Evolutionary conservation across 345 rosid genomes (phyloP).

Genomic region (Aquilaria sinensis): DNA sequence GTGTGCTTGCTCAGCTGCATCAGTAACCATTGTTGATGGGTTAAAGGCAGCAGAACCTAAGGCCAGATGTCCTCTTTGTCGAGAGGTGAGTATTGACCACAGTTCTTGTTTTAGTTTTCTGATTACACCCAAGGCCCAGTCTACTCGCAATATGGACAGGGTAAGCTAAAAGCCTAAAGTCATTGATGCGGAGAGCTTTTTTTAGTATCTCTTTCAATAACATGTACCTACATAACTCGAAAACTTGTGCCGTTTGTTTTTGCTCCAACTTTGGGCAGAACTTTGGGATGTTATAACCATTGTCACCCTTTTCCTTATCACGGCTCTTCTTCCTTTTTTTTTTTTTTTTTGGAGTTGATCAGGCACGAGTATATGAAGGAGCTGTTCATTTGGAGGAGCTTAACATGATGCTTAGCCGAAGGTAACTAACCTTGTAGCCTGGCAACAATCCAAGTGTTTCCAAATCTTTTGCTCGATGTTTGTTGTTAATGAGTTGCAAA

Average conservation of each 20-base stretch:
- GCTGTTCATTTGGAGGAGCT: constrained; percentile 85
- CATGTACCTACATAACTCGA: no score
- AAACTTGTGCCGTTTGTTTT: no score
- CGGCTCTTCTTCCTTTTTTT: neutral
- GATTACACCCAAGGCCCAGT: neutral
- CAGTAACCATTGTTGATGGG: constrained; percentile 72
- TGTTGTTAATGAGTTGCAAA: constrained; percentile 1
- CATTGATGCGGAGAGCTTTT: neutral
- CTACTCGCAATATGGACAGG: neutral
- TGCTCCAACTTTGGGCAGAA: neutral
- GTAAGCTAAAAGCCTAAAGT: neutral
- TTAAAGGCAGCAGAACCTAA: constrained; percentile 53
- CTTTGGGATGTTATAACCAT: neutral
- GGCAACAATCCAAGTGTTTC: no score
- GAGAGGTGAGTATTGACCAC: constrained; percentile 45
- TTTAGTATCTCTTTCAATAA: no score
- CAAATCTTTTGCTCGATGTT: no score
- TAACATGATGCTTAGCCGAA: constrained; percentile 49
- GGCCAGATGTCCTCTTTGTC: constrained; percentile 85
- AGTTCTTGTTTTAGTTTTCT: neutral
- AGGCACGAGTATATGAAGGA: constrained; percentile 65
- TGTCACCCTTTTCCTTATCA: neutral
- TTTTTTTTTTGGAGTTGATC: constrained; percentile 1
- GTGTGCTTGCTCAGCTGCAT: constrained; percentile 97
- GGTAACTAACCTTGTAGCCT: constrained; percentile 28